Evolutionary conservation across 257 asterid genomes (phyloP).

Genomic region (Fraxinus americana): DNA sequence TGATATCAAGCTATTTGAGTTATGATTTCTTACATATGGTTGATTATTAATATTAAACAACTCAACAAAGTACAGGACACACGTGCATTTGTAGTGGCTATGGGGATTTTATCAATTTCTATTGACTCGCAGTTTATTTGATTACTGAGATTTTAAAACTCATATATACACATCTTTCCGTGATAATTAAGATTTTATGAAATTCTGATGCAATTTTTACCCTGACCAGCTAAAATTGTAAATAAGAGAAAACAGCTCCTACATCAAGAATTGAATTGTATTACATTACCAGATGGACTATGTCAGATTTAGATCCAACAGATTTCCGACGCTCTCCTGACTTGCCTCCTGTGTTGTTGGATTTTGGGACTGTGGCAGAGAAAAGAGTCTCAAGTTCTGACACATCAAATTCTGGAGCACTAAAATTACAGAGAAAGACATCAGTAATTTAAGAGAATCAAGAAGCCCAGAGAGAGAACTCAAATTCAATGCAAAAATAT

Average conservation of each 20-base stretch:
- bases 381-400: slow-evolving; percentile 92
- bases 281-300: slow-evolving; percentile 81
- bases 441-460: slow-evolving; percentile 30
- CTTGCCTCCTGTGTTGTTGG: slow-evolving; percentile 68
- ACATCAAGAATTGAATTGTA: slow-evolving; percentile 16
- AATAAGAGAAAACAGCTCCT: slow-evolving; percentile 6
- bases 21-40: slow-evolving; percentile 1
- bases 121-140: neutral
- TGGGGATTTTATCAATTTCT: neutral
- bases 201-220: neutral
- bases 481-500: slow-evolving; percentile 15
- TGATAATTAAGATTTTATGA: neutral
- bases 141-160: neutral
- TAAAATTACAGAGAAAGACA: slow-evolving; percentile 33
- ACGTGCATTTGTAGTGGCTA: neutral
- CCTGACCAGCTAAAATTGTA: neutral
- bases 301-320: slow-evolving; percentile 89
- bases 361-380: slow-evolving; percentile 88
- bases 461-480: slow-evolving; percentile 17
- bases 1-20: slow-evolving; percentile 8
- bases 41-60: slow-evolving; percentile 13
- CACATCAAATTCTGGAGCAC: slow-evolving; percentile 95
- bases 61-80: slow-evolving; percentile 9
- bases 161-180: neutral
- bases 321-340: slow-evolving; percentile 85